Evolutionary conservation across 2,329 filamentous ascomycete genomes (phyloP), one percentile per base, ranked within the genome.

Genomic region (Sphaceloma murrayae): DNA sequence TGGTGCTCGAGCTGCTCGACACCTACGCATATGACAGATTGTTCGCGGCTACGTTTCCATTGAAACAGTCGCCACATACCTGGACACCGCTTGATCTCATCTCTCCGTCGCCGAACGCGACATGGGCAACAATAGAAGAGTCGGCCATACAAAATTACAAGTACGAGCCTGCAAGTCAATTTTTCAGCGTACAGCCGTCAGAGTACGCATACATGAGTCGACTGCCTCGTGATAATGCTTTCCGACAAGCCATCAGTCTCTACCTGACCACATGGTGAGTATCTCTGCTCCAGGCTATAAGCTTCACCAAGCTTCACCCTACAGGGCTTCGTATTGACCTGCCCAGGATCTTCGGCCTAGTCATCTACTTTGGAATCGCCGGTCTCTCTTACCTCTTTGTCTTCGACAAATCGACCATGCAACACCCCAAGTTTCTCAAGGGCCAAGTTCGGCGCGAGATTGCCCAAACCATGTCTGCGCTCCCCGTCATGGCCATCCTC

Each of bases 341-440:
- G 10, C 16, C 16, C 56, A 95, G 88, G 81, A 62, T 94, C 54
- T 94, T 94, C 56, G 89, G 88, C 45, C 64, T 88, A 24, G 52
- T 87, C 34, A 70, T 91, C 46, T 96, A 95, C 73, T 94, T 89
- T 62, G 56, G 85, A 52, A 86, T 85, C 59, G 84, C 88, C 3
- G 73, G 80, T 4, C 70, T 93, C 13, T 94, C 87, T 11, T 96
- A 93, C 66, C 56, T 81, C 57, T 82, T 94, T 67, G 73, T 95
- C 59, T 95, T 94, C 68, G 88, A 95, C 66, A 91, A 95, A 65
- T 75, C 78, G 31, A 91, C 85, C 33, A 78, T 89, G 65, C 71
- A 85, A 43, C 89, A 96, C 62, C 89, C 89, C 36, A 91, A 91
- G 60, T 96, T 89, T 64, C 80, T 95, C 58, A 93, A 91, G 68